These are phyloP conservation scores for Fusarium drepaniforme DNA, from an alignment of 2,329 filamentous ascomycete species.

Conservation along the genomic window DNA sequence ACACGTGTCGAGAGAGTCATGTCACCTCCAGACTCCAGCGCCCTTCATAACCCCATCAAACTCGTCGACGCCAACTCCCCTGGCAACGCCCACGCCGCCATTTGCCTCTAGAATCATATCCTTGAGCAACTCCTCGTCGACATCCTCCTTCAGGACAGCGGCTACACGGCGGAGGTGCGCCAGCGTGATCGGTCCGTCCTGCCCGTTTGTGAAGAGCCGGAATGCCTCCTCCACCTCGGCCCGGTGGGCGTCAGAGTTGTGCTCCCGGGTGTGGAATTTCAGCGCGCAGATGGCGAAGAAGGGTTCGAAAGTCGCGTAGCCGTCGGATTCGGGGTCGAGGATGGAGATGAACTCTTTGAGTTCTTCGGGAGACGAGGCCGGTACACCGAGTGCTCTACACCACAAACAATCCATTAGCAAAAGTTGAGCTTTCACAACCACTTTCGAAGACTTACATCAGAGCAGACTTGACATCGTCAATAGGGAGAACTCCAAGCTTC, in stretches of 20 bases:
- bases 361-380: conserved; percentile 72
- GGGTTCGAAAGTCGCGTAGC: conserved; percentile 81
- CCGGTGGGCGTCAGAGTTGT: conserved; percentile 66
- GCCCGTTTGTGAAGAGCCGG: conserved; percentile 76
- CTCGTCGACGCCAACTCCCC: conserved; percentile 81
- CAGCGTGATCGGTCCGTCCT: conserved; percentile 76
- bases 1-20: neutral
- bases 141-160: conserved; percentile 83
- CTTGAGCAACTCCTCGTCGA: conserved; percentile 84
- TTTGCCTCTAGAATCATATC: conserved; percentile 98
- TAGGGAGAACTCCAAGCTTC: conserved; percentile 77
- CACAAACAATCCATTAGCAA: conserved; percentile 3
- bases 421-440: too few species aligned
- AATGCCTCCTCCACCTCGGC: conserved; percentile 86
- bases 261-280: conserved; percentile 76
- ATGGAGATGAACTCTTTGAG: conserved; percentile 81
- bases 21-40: conserved; percentile 84
- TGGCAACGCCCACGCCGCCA: conserved; percentile 77
- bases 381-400: conserved; percentile 82
- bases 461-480: conserved; percentile 76
- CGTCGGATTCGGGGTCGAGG: conserved; percentile 85
- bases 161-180: conserved; percentile 84
- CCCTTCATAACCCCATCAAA: conserved; percentile 89
- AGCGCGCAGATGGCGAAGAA: conserved; percentile 92
- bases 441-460: conserved; percentile 70